Base-by-base conservation (phyloP, 306 rosid genomes). In the Pyrus betulifolia region DNA sequence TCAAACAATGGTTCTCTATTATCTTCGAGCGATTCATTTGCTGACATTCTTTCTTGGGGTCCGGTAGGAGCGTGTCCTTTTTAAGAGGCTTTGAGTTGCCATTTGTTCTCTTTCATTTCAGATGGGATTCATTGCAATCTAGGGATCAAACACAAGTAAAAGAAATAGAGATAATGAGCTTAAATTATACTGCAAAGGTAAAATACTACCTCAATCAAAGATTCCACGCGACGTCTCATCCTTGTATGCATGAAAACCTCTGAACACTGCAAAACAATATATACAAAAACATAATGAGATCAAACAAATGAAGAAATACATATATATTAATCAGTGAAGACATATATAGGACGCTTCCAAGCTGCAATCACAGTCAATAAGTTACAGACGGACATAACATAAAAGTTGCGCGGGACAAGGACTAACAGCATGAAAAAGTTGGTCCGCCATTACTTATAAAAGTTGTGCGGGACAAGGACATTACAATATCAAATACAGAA, bases 171-270 rank as follows among this genome's bases (percentile, higher is more conserved):
- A 21, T 21, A n/a, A 8, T 62, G 38, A 12, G 65, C 30, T 22
- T 17, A 57, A 18, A 14, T 8, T n/a, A 7, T 45, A n/a, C 1
- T 13, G 38, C 10, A 73, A 82, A 79, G 54, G 35, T 55, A 57
- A 72, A 70, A 80, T 18, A 63, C 58, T 82, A 92, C 97, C 96
- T 88, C 91, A 89, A 94, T 94, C 86, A 80, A 81, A 70, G 96
- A 87, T 79, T 92, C 85, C 85, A 94, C 96, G 44, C 97, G 96
- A 54, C 97, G 96, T n/a, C 98, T 87, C 98, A 92, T 91, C 85
- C 98, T 80, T 35, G 98, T 87, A 88, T 94, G 97, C 98, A 94
- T 94, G 85, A 94, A 94, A 68, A 97, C 97, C 86, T 92, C 98
- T 0, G 98, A 94, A 76, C 98, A 92, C 98, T 94, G 68, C 42